Base-by-base conservation (phyloP, 1,284 basidiomycete species). In the Schizophyllum commune region DNA sequence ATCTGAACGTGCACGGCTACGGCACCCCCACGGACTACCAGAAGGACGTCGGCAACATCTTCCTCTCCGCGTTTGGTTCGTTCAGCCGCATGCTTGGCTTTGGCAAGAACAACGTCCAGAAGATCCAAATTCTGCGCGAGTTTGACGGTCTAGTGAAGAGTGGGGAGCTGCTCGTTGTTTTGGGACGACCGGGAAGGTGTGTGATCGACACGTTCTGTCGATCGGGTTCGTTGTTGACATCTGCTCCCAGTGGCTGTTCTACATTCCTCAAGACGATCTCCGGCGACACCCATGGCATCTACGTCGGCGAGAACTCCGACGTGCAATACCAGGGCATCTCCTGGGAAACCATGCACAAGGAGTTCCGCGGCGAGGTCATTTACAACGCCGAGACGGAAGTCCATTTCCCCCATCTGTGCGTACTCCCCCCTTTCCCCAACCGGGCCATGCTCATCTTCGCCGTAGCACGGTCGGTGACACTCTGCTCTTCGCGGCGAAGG, bases 301-400 rank as follows among this genome's bases (percentile, higher is more conserved):
- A 75, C 11, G 76, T 91, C 5, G 68, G 82, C n/a, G 88, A 89
- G 6, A 1, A 20, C 9, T 60, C 65, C 8, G 76, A 85, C 0
- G 79, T 92, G 1, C 74, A 77, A 60, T 93, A 91, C 69, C 86
- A 88, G 67, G 83, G 85, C 0, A 79, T 92, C 62, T 71, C 81
- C 1, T 77, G 84, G 0, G 70, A 78, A 0, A 73, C 86, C 47
- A 74, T 90, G 54, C 66, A 72, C 54, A 76, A 79, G 32, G 79
- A 80, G 62, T 84, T 82, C 69, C 83, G 86, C 5, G 88, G 88
- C 15, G 88, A 89, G 64, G 81, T 87, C 5, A 79, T 81, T 61
- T 90, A 89, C 69, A 85, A 79, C 62, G 83, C 85, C 0, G 87
- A 89, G 69, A 84, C 86, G 63, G 91, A 93, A 66, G 75, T 88